Evolutionary conservation across 208 protist species (phyloP).

Genomic region (Angomonas ambiguus): DNA sequence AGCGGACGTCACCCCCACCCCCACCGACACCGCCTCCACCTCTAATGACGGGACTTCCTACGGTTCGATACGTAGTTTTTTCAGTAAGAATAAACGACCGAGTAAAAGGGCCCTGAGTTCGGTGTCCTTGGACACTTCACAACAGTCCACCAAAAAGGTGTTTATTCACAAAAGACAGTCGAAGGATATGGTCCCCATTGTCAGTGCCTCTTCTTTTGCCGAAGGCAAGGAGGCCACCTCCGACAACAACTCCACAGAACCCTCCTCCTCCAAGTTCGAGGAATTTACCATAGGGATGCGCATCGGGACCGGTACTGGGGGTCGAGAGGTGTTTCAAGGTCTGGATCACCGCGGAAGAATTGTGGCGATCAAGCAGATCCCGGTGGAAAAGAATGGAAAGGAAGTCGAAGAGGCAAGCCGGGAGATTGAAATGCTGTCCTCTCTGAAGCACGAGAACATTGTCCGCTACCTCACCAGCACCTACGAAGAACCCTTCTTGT

Average conservation of each 20-base stretch:
- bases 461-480: constrained; percentile 50
- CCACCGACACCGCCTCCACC: too few species aligned
- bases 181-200: not conserved
- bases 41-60: too few species aligned
- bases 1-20: too few species aligned
- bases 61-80: not conserved
- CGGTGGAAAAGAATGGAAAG: constrained; percentile 15
- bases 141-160: not conserved
- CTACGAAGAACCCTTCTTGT: constrained; percentile 36
- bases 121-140: not conserved
- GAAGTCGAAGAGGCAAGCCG: constrained; percentile 27
- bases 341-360: constrained; percentile 24
- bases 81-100: not conserved
- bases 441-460: constrained; percentile 58
- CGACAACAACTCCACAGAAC: not conserved
- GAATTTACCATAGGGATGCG: constrained; percentile 5
- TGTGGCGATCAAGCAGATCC: constrained; percentile 54
- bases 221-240: not conserved
- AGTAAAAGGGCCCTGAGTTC: not conserved
- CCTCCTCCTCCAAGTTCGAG: not conserved
- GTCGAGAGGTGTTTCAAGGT: constrained; percentile 18
- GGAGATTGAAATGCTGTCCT: constrained; percentile 49
- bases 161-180: not conserved
- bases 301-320: constrained; percentile 14
- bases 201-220: not conserved